Evolutionary conservation across 2,329 filamentous ascomycete species (phyloP), one percentile per base, ranked within the genome.

Genomic region (Ophiostoma quercus): DNA sequence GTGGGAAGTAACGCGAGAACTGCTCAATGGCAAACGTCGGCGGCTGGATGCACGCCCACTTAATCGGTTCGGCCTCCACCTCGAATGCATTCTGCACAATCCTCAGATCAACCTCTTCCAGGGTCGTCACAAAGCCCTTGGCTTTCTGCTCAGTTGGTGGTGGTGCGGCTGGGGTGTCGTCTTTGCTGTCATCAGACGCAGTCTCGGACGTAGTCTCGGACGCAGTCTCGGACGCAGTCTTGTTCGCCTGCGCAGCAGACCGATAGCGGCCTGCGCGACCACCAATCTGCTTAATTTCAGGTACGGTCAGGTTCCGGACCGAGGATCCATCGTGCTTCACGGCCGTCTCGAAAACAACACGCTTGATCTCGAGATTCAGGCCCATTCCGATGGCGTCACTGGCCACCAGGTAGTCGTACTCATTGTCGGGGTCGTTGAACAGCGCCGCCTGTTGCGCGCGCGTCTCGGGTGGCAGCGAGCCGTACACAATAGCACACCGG

Each of bases 351-450:
- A 99, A 95, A 69, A 99, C 87, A 72, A 99, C 86, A 34, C 96
- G 90, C 77, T 93, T 95, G 77, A 97, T 92, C 79, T 88, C 93
- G 78, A 99, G 80, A 76, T 99, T 99, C 29, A 99, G 82, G 0
- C 96, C 95, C 94, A 99, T 98, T 51, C 95, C 95, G 72, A 99
- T 94, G 66, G 95, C 95, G 79, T 79, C 77, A 73, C 77, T 72
- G 9, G 96, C 95, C 34, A 95, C 94, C 6, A 99, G 83, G 74
- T 89, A 96, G 77, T 99, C 95, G 77, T 97, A 99, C 71, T 97
- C 94, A 77, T 96, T 99, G 77, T 96, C 80, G 0, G 93, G 94
- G 73, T 98, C 92, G 76, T 99, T 99, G 83, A 99, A 99, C 0
- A 98, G 83, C 19, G 88, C 88, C 0, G 95, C 95, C 80, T 99